These are phyloP conservation scores for Ailanthus altissimus DNA, from an alignment of 345 rosid genomes.

Conservation along the genomic window DNA sequence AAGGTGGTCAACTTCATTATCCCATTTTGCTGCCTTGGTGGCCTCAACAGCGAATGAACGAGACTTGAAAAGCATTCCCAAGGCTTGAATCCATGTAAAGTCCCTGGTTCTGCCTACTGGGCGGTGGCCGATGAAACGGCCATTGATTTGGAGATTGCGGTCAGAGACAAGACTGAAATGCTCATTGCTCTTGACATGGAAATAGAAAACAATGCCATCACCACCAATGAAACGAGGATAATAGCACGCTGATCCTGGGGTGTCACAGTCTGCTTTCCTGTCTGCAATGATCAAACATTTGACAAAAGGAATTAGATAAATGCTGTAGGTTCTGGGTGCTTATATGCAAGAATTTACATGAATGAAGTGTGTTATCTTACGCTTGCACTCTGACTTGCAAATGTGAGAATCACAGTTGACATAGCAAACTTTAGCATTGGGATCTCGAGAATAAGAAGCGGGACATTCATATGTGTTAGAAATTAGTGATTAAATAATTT, in stretches of 20 bases:
- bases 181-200: constrained; percentile 56
- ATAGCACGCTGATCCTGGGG: constrained; percentile 59
- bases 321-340: not conserved
- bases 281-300: constrained; percentile 14
- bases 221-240: constrained; percentile 63
- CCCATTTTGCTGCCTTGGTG: constrained; percentile 25
- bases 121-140: constrained; percentile 56
- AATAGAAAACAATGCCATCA: constrained; percentile 60
- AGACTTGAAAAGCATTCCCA: constrained; percentile 41
- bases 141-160: constrained; percentile 51
- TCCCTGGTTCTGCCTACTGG: constrained; percentile 47
- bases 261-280: constrained; percentile 44
- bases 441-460: constrained; percentile 20
- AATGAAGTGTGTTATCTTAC: constrained; percentile 23
- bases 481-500: no score
- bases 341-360: not conserved
- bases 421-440: constrained; percentile 38
- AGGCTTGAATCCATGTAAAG: constrained; percentile 63
- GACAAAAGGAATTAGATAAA: not conserved
- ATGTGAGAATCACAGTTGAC: constrained; percentile 40
- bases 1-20: constrained; percentile 25
- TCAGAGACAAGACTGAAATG: constrained; percentile 57
- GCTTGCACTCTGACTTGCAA: constrained; percentile 41
- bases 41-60: constrained; percentile 26
- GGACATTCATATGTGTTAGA: constrained; percentile 51